Percentiles rank a stretch among this genome's conserved stretches.
phyloP scores from a whole-genome alignment of 2,329 filamentous ascomycete genomes.

The Fusarium protoensiforme region DNA sequence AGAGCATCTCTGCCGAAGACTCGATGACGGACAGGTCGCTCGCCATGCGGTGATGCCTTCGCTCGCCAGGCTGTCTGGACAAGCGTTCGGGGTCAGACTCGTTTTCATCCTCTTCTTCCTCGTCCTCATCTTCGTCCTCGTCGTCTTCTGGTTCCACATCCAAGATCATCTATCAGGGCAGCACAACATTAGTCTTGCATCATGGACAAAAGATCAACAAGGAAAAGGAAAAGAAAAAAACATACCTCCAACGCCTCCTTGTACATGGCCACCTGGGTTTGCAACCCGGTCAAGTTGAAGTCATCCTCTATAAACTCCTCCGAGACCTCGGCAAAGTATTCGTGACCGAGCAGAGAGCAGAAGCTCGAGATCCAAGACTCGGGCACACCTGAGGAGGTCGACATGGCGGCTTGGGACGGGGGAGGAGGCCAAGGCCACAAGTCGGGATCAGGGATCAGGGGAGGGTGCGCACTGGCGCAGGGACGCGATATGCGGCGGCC shows the following conservation, averaged over 20 bases:
- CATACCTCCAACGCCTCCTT: conserved; percentile 92
- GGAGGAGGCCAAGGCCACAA: conserved; percentile 15
- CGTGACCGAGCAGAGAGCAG: conserved; percentile 93
- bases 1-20: conserved; percentile 96
- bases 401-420: conserved; percentile 56
- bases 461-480: conserved; percentile 25
- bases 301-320: conserved; percentile 99
- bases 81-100: conserved; percentile 71
- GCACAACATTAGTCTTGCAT: conserved; percentile 10
- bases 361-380: conserved; percentile 99
- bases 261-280: conserved; percentile 97
- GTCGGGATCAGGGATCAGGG: conserved; percentile 17
- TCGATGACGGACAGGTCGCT: conserved; percentile 96
- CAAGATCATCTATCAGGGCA: conserved; percentile 81
- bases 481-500: conserved; percentile 2
- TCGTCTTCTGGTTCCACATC: conserved; percentile 97
- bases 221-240: background rate
- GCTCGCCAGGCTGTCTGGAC: conserved; percentile 65
- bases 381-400: conserved; percentile 68
- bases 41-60: conserved; percentile 85
- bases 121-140: conserved; percentile 86
- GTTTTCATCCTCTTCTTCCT: conserved; percentile 79
- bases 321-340: conserved; percentile 98
- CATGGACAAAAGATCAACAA: background rate
- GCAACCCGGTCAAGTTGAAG: conserved; percentile 96